Percentiles rank a stretch among this genome's conserved stretches.
Evolutionary conservation across 2,329 filamentous ascomycete species (phyloP).

Genomic region (Pyrenophora tritici-repentis): DNA sequence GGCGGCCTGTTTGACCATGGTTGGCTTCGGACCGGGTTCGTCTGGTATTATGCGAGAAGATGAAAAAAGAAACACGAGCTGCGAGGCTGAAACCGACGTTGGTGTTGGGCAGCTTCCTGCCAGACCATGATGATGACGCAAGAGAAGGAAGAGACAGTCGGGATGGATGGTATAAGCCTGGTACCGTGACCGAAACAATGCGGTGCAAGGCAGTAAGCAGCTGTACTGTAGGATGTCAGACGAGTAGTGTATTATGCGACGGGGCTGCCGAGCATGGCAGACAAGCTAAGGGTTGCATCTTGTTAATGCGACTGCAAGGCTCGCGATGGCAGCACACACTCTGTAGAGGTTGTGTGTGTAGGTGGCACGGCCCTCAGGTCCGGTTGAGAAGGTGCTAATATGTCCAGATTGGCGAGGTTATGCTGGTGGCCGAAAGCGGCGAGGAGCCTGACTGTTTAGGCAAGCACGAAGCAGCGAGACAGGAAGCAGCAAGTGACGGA

Average conservation of each 20-base stretch:
- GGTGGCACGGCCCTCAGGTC: conserved; percentile 21
- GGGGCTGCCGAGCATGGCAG: background rate
- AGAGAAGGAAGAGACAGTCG: background rate
- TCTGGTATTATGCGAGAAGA: background rate
- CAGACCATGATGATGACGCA: background rate
- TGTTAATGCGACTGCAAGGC: background rate
- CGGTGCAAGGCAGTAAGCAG: background rate
- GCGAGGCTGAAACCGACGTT: conserved; percentile 5
- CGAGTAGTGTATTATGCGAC: background rate
- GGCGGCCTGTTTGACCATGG: conserved; percentile 2
- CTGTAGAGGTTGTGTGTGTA: background rate
- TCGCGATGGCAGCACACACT: too few relatives aligned
- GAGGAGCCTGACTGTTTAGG: conserved; percentile 3
- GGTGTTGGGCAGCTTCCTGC: conserved; percentile 1
- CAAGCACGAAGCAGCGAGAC: background rate
- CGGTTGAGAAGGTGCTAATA: conserved; percentile 16
- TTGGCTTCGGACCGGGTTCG: background rate
- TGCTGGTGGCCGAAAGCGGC: conserved; percentile 9
- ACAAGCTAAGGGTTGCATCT: background rate
- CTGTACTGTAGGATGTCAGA: background rate
- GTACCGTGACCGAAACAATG: background rate
- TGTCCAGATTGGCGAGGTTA: conserved; percentile 22
- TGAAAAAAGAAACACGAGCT: conserved; percentile 2
- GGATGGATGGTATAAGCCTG: background rate
- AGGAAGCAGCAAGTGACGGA: too few relatives aligned